Conservation (phyloP, 2,329 filamentous ascomycete species). For the Podosphaera xanthii region DNA sequence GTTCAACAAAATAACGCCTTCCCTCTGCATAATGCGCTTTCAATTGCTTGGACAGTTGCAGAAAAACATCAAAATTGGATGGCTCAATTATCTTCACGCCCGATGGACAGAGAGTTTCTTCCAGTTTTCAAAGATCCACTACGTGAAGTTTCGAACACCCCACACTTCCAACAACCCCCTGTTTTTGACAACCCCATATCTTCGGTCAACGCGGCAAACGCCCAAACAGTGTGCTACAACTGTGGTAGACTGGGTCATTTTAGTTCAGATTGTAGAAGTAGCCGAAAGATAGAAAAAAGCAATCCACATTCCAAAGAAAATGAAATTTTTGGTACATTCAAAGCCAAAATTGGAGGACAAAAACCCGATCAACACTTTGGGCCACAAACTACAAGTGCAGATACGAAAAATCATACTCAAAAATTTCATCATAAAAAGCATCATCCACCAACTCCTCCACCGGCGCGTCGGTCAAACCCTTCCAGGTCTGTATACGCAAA, state of each 20-base stretch:
- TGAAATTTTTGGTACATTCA: background rate
- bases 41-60: background rate
- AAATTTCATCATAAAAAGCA: background rate
- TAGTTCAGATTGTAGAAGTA: background rate
- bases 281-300: background rate
- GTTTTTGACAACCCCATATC: background rate
- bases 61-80: constrained; percentile 1
- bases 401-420: background rate
- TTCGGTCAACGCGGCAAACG: background rate
- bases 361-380: background rate
- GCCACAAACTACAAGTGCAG: background rate
- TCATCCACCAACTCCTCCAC: background rate
- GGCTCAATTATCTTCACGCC: background rate
- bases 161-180: background rate
- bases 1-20: background rate
- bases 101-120: background rate
- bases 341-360: background rate
- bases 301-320: background rate
- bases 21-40: background rate
- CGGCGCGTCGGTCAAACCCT: background rate
- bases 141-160: background rate
- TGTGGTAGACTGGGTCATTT: background rate
- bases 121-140: background rate
- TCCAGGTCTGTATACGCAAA: background rate
- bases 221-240: background rate